Evolutionary conservation across 2,329 filamentous ascomycete genomes (phyloP), one percentile per base, ranked within the genome.

Genomic region (Aspergillus pseudoglaucus): DNA sequence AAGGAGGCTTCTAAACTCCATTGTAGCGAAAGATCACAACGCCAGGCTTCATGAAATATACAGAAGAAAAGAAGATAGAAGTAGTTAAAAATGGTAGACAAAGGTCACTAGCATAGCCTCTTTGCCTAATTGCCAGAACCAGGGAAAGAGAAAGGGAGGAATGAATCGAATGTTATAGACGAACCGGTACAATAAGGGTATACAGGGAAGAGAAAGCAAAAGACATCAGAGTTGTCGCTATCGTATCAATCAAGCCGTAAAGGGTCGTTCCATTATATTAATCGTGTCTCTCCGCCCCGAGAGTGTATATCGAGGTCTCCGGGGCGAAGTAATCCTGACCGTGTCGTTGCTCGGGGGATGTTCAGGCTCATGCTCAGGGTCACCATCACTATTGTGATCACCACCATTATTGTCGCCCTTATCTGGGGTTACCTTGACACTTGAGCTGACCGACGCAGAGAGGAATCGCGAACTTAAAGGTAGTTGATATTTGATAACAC

Each of bases 401-500:
- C 49, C 51, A 33, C 64, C 68, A 35, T 65, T 58, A 46, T 65
- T 59, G 2, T 50, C 53, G 33, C 64, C 68, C 33, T 66, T 58
- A 46, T 66, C 59, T 2, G 72, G 71, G 6, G 65, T 54, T 1
- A 74, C 65, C 33, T 62, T 67, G 42, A 72, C 58, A 37, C 63
- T 72, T 35, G 69, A 68, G 47, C 66, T 72, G 51, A 75, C 55
- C 62, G 73, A 59, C 3, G 77, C 76, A n/a, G 73, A 79, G 56
- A 76, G 71, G 38, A 71, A 71, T 14, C 74, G 70, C 3, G 77
- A 79, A 50, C 74, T 80, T 47, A 85, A 69, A 6, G 82, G 81
- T 3, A 84, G 69, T 52, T 81, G 76, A 61, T 98, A 98, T 62
- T 90, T 90, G 57, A 98, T 76, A 12, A 93, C 87, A 18, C 93